Percentiles rank a stretch among this genome's conserved stretches.
Evolutionary conservation across 1,139 yeast species (phyloP).

Genomic region (Groenewaldozyma auringiensis): DNA sequence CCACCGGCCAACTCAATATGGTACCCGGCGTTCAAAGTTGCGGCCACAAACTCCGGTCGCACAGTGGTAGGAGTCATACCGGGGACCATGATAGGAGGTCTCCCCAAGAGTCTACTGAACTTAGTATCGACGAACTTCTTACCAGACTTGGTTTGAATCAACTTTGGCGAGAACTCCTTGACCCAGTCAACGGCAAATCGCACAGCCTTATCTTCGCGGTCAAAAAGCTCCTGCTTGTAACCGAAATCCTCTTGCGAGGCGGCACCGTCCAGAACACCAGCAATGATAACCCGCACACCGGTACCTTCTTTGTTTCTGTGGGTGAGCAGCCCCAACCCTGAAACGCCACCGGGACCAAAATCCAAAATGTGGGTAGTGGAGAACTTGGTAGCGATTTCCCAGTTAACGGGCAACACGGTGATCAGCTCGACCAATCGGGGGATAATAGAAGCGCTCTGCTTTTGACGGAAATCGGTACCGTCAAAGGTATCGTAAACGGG

Average conservation of each 20-base stretch:
- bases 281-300: slow-evolving; percentile 88
- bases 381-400: slow-evolving; percentile 87
- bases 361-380: slow-evolving; percentile 82
- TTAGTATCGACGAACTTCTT: slow-evolving; percentile 73
- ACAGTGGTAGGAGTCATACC: slow-evolving; percentile 99
- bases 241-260: slow-evolving; percentile 75
- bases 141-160: slow-evolving; percentile 65
- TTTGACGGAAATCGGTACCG: slow-evolving; percentile 68
- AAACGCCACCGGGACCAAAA: slow-evolving; percentile 98
- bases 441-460: slow-evolving; percentile 43
- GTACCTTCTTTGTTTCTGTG: slow-evolving; percentile 98
- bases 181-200: slow-evolving; percentile 91
- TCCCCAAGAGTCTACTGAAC: slow-evolving; percentile 84
- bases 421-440: slow-evolving; percentile 71
- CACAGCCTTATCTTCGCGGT: slow-evolving; percentile 53
- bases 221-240: slow-evolving; percentile 90
- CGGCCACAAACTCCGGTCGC: slow-evolving; percentile 86
- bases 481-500: slow-evolving; percentile 90
- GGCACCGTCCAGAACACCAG: slow-evolving; percentile 76
- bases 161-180: slow-evolving; percentile 75
- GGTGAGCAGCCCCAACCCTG: slow-evolving; percentile 93
- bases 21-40: slow-evolving; percentile 91
- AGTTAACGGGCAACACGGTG: slow-evolving; percentile 82
- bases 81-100: slow-evolving; percentile 95
- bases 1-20: slow-evolving; percentile 98